Evolutionary conservation across 371 early-diverging fungal genomes (phyloP), one percentile per base, ranked within the genome.

Genomic region (Mucor piriformis): DNA sequence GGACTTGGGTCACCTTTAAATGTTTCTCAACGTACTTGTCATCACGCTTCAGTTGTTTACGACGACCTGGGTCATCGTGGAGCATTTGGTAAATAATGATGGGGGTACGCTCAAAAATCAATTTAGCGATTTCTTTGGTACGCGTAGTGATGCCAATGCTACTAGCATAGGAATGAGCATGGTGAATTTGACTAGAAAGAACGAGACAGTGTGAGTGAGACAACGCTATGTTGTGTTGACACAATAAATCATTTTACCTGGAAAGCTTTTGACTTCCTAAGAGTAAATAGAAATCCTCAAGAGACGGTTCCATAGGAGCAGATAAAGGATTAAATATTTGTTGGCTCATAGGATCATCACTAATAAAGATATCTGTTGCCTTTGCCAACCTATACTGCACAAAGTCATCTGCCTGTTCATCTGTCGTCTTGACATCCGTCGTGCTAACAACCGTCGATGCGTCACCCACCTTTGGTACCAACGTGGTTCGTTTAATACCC

Each of bases 81-180:
- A 93, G 75, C 48, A 95, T 76, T 58, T 81, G 81, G 48, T 81
- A 78, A 12, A 77, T 63, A 49, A 77, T 77, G 29, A 81, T 75
- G 0, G 92, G 88, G 2, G 94, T 89, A 3, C 95, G 88, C 58
- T 91, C 87, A 32, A 83, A 80, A 29, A 95, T 91, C 49, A 86
- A 64, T 35, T 77, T 73, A 37, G 91, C 84, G 27, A 94, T 70
- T n/a, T 67, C 63, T 37, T 76, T 68, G 1, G 92, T 78, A 25
- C 68, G 67, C 0, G 54, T 51, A 0, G 90, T 88, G 8, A 66
- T 58, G n/a, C 69, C 76, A 12, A 83, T 64, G 6, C 63, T 65
- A 1, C 85, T 88, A 11, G 69, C 59, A 32, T 82, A 84, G 0
- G 73, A 74, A 44, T 73, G 81, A 2, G 74, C 69, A 57, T 85